These are phyloP conservation scores for Rhynchospora breviuscula DNA, from an alignment of 176 grass and related monocot species.

Conservation along the genomic window DNA sequence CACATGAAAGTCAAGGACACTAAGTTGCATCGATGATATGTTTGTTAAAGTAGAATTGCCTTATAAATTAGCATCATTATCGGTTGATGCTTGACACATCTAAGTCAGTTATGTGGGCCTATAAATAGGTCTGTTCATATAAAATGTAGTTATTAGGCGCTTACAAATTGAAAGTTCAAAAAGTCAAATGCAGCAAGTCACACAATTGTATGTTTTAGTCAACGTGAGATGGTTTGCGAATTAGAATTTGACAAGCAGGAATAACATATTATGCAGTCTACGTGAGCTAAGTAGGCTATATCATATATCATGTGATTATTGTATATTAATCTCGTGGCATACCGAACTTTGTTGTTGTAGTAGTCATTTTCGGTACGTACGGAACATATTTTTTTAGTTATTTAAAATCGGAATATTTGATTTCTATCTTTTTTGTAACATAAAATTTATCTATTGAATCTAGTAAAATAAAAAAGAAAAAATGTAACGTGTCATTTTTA, in stretches of 20 bases:
- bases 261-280: background rate
- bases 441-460: background rate
- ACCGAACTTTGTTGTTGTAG: background rate
- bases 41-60: background rate
- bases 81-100: background rate
- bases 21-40: background rate
- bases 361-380: background rate
- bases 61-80: background rate
- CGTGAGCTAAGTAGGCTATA: background rate
- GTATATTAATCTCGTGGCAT: background rate
- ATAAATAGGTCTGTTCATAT: background rate
- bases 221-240: too few species aligned
- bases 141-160: background rate
- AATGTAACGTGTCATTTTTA: background rate
- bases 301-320: background rate
- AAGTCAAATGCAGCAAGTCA: background rate
- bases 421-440: too few species aligned
- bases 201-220: too few species aligned
- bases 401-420: too few species aligned
- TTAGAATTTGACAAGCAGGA: too few species aligned
- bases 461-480: background rate
- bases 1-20: background rate
- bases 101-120: background rate
- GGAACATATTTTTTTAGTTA: background rate
- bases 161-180: background rate